Evolutionary conservation across 768 basidiomycete species (phyloP), one percentile per base, ranked within the genome.

Genomic region (Tephrocybe sp.): DNA sequence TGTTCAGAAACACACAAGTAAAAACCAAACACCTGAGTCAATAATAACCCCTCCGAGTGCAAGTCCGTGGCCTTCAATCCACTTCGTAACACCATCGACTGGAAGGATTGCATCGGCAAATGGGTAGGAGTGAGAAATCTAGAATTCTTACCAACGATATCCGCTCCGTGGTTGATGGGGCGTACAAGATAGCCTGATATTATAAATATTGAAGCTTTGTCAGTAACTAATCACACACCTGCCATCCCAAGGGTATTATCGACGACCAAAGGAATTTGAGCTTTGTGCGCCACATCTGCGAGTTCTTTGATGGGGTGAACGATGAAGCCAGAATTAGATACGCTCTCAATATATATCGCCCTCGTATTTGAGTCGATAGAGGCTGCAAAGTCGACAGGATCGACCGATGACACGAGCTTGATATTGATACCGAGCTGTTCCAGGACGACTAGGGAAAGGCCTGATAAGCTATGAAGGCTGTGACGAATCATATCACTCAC

Each of bases 101-200:
- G 7, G 25, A 2, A n/a, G n/a, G n/a, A n/a, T n/a, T n/a, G n/a
- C n/a, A n/a, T n/a, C n/a, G n/a, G n/a, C n/a, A n/a, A n/a, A n/a
- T n/a, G n/a, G n/a, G n/a, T n/a, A n/a, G n/a, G n/a, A n/a, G n/a
- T n/a, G n/a, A n/a, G n/a, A n/a, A n/a, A n/a, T n/a, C n/a, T n/a
- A n/a, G n/a, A n/a, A n/a, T n/a, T 11, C 46, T 38, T 21, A 39
- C 35, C 37, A 21, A 47, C 37, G 24, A 47, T 47, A 39, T 47
- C 87, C 0, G 90, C 89, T n/a, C 90, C 90, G 56, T 79, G 75
- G 21, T 82, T 74, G 52, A 91, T 82, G 2, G 89, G 90, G 0
- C 75, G 73, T 50, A 85, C 70, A 45, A 91, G 74, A 59, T 88
- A 92, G 26, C 76, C 44, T 46, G 13, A 30, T 30, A 7, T 30